Percentiles rank a stretch among this genome's conserved stretches.
phyloP scores from a whole-genome alignment of 2,329 filamentous ascomycete genomes.

The Xylaria hypoxylon region DNA sequence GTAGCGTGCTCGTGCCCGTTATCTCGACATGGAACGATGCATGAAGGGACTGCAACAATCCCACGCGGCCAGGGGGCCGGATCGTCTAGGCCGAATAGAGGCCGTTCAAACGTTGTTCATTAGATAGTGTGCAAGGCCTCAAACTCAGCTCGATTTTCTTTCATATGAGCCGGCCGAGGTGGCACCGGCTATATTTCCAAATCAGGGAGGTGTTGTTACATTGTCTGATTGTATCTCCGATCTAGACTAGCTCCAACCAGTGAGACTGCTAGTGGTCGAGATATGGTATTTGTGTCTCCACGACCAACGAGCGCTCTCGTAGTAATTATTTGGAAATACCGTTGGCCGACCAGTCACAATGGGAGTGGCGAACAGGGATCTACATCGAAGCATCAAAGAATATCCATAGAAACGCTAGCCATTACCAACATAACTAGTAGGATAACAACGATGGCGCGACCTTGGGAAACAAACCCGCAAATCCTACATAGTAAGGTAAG shows the following conservation, averaged over 20 bases:
- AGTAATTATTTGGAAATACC: slow-evolving; percentile 27
- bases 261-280: no score
- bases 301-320: slow-evolving; percentile 24
- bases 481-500: no score
- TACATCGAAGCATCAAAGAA: slow-evolving; percentile 34
- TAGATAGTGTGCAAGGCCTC: slow-evolving; percentile 29
- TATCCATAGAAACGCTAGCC: slow-evolving; percentile 19
- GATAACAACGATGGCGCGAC: not conserved
- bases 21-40: slow-evolving; percentile 33
- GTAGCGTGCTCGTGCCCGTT: slow-evolving; percentile 38
- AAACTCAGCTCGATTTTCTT: slow-evolving; percentile 33
- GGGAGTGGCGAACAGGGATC: slow-evolving; percentile 31
- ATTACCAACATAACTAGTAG: not conserved
- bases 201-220: slow-evolving; percentile 38
- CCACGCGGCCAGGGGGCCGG: slow-evolving; percentile 32
- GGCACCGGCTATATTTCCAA: slow-evolving; percentile 38
- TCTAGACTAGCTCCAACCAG: slow-evolving; percentile 35
- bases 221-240: slow-evolving; percentile 30
- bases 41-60: slow-evolving; percentile 31
- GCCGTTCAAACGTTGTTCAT: slow-evolving; percentile 16
- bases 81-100: slow-evolving; percentile 28
- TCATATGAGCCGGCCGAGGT: slow-evolving; percentile 36
- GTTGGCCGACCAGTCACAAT: slow-evolving; percentile 10
- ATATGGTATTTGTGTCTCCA: slow-evolving; percentile 23
- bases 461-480: no score